phyloP scores from a whole-genome alignment of 1,139 yeast species.

The Geotrichum citri-aurantii region DNA sequence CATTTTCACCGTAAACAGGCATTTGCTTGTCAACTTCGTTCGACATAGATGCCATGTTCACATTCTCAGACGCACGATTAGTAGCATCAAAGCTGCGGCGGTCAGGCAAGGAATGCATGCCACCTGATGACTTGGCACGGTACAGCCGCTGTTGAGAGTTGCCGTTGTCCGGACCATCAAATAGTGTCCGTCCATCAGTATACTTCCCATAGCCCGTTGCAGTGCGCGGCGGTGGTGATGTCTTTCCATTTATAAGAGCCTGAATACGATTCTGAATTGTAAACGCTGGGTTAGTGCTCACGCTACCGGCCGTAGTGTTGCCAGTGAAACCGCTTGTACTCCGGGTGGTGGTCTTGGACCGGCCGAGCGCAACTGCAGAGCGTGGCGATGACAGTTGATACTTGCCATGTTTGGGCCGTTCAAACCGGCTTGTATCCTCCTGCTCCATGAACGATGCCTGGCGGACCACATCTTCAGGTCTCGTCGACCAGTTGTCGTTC shows the following conservation, averaged over 20 bases:
- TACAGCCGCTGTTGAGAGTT: slow-evolving; percentile 9
- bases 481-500: neutral
- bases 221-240: slow-evolving; percentile 46
- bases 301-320: slow-evolving; percentile 16
- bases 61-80: neutral
- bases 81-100: neutral
- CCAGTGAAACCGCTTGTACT: slow-evolving; percentile 1
- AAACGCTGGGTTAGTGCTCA: slow-evolving; percentile 19
- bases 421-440: slow-evolving; percentile 12
- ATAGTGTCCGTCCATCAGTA: slow-evolving; percentile 40
- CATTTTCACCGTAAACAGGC: neutral
- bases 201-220: slow-evolving; percentile 75
- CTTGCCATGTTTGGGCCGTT: slow-evolving; percentile 15
- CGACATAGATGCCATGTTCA: neutral
- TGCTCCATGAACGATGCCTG: slow-evolving; percentile 16
- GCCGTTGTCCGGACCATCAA: neutral
- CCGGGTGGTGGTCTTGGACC: neutral
- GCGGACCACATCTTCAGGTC: slow-evolving; percentile 11
- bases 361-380: slow-evolving; percentile 12
- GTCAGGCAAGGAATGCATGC: neutral
- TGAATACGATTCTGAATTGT: slow-evolving; percentile 60
- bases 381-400: slow-evolving; percentile 24
- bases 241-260: slow-evolving; percentile 44
- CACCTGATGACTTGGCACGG: neutral
- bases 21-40: neutral